Base-by-base conservation (phyloP, 495 filamentous ascomycete genomes). In the Penicillium manginii region DNA sequence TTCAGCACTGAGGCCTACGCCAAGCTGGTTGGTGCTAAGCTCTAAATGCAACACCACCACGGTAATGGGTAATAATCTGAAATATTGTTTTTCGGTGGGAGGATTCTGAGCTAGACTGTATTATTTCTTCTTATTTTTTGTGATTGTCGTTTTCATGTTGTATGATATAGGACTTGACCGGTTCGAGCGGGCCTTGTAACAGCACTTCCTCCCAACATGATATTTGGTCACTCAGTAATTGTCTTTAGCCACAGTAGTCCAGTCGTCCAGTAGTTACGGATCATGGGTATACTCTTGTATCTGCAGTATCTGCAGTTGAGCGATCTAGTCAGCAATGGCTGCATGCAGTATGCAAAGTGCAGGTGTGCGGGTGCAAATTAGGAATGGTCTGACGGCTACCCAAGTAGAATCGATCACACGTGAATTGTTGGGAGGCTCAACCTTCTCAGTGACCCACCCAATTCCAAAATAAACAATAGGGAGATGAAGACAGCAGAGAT, bases 1-100 rank as follows among this genome's bases (percentile, higher is more conserved):
- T 98, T 97, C 88, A 92, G 89, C 75, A 98, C 94, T 52, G 91
- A 92, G 69, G 93, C 94, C 73, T 98, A 91, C 83, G 89, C 92
- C 74, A 93, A 98, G 84, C 86, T 98, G 61, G 90, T 93, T 55
- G 88, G 90, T 65, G 86, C 92, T 71, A 92, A 89, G 80, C 81
- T 98, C 77, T 98, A 90, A 92, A 68, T 23, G 45, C 15, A 19
- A 9, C 40, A 12, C n/a, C 21, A 32, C 17, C 18, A 17, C 26
- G 17, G 26, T 49, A 17, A 35, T 22, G 9, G 21, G 33, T 18
- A 9, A 17, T 40, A 29, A 42, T 56, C 19, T 32, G 26, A 39
- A 55, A 54, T 58, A 33, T 55, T 31, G 40, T 55, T 31, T 48
- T 55, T 32, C 32, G 49, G 58, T 45, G 54, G 39, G 50, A 52